Conservation (phyloP, 1,284 basidiomycete genomes). For the Cystobasidium slooffiae region DNA sequence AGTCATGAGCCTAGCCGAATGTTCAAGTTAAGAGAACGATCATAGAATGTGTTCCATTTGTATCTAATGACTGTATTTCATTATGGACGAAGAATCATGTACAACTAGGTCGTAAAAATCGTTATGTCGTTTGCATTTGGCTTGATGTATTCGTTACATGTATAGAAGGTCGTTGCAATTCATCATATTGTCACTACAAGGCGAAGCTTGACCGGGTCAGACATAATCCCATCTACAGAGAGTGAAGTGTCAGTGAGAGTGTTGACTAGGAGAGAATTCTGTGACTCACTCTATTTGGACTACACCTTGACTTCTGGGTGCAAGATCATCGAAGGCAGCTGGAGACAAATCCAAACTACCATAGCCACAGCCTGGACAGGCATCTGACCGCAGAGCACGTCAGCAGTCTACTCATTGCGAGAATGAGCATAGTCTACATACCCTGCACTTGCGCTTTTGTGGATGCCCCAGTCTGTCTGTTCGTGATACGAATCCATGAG, state of each 20-base stretch:
- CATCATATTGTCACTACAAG: no score
- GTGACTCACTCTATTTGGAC: slow-evolving; percentile 32
- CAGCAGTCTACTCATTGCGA: neutral
- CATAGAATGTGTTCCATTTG: slow-evolving; percentile 1
- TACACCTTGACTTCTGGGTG: slow-evolving; percentile 39
- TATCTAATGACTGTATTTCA: neutral
- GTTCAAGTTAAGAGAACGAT: neutral
- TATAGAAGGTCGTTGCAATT: no score
- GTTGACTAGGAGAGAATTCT: no score
- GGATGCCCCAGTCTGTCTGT: slow-evolving; percentile 21
- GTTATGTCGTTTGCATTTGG: no score
- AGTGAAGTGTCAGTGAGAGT: no score
- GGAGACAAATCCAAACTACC: slow-evolving; percentile 34
- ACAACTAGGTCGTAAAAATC: neutral
- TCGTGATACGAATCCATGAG: slow-evolving; percentile 32
- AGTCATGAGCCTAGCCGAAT: slow-evolving; percentile 1
- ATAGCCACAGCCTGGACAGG: slow-evolving; percentile 36
- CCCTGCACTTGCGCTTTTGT: slow-evolving; percentile 38
- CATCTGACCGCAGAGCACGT: slow-evolving; percentile 10
- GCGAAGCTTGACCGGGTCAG: no score
- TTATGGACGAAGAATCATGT: neutral
- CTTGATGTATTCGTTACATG: no score
- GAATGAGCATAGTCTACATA: neutral
- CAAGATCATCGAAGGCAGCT: slow-evolving; percentile 40
- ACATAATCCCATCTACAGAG: slow-evolving; percentile 34